These are phyloP conservation scores for Paxillus ammoniavirescens DNA, from an alignment of 768 basidiomycete species.

Conservation along the genomic window DNA sequence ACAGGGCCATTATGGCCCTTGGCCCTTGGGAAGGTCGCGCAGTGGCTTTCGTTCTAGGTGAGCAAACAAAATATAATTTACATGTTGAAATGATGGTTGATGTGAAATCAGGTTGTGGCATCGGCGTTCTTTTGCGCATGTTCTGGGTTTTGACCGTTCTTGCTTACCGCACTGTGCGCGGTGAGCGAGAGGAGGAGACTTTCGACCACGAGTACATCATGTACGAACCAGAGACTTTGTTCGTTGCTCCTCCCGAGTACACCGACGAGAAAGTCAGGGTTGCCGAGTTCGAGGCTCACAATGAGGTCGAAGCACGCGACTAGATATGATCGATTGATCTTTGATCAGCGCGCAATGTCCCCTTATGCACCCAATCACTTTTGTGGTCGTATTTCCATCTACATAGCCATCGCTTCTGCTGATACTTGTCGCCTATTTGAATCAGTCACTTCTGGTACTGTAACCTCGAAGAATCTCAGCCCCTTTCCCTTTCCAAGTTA, in stretches of 20 bases:
- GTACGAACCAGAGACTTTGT: slow-evolving; percentile 48
- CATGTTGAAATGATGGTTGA: not conserved
- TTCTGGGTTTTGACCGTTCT: slow-evolving; percentile 70
- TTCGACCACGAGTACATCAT: slow-evolving; percentile 40
- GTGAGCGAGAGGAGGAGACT: slow-evolving; percentile 41
- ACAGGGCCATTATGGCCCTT: slow-evolving; percentile 62
- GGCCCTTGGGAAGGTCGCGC: slow-evolving; percentile 83
- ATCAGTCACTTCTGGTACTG: no score
- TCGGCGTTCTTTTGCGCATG: slow-evolving; percentile 81
- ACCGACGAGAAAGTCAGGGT: slow-evolving; percentile 50
- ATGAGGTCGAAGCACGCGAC: slow-evolving; percentile 15
- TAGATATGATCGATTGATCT: slow-evolving; percentile 3
- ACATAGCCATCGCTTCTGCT: not conserved
- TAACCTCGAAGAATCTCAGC: not conserved
- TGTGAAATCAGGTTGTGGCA: slow-evolving; percentile 61
- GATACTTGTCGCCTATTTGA: no score
- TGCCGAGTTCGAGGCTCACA: slow-evolving; percentile 10
- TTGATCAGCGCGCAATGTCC: not conserved
- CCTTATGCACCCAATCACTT: not conserved
- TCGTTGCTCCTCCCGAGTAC: slow-evolving; percentile 57
- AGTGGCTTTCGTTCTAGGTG: slow-evolving; percentile 81
- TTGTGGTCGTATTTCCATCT: not conserved
- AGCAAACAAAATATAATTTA: slow-evolving; percentile 20
- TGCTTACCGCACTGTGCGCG: slow-evolving; percentile 53
- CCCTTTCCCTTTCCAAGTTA: slow-evolving; percentile 3